Percentiles rank a stretch among this genome's conserved stretches.
These are phyloP conservation scores for Eucalyptus dawsonii DNA, from an alignment of 345 rosid genomes.

Conservation along the genomic window DNA sequence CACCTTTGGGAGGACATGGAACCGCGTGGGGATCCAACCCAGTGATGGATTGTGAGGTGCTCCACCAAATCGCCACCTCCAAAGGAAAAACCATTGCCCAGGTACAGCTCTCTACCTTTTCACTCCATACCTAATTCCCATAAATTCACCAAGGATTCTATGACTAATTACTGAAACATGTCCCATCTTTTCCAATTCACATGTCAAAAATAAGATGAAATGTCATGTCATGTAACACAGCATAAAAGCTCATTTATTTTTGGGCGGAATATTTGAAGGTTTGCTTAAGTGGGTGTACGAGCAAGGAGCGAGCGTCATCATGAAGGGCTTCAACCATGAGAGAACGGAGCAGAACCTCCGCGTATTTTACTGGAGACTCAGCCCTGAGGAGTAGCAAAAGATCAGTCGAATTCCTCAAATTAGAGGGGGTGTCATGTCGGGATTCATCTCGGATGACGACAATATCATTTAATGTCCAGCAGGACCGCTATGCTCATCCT, in stretches of 20 bases:
- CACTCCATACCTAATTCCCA: not conserved
- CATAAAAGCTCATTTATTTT: not conserved
- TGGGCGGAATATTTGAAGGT: not conserved
- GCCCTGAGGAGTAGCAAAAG: not conserved
- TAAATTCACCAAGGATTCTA: not conserved
- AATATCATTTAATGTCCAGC: not conserved
- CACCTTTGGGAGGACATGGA: constrained; percentile 13
- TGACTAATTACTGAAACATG: not conserved
- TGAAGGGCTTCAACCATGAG: constrained; percentile 2
- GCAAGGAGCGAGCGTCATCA: not conserved
- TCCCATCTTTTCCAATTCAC: not conserved
- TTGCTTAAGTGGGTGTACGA: constrained; percentile 1
- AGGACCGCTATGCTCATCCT: not conserved
- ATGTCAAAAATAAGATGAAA: not conserved
- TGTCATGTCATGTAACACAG: not conserved
- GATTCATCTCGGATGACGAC: not conserved
- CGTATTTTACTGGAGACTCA: not conserved
- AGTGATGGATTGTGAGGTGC: constrained; percentile 1
- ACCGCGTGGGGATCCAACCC: constrained; percentile 1
- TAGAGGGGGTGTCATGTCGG: not conserved
- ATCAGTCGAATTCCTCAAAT: not conserved
- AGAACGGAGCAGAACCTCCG: constrained; percentile 2
- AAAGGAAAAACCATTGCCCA: constrained; percentile 9
- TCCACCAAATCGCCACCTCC: constrained; percentile 3
- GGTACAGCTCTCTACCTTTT: not conserved